Evolutionary conservation across 2,329 filamentous ascomycete genomes (phyloP).

Genomic region (Colletotrichum gigasporum): DNA sequence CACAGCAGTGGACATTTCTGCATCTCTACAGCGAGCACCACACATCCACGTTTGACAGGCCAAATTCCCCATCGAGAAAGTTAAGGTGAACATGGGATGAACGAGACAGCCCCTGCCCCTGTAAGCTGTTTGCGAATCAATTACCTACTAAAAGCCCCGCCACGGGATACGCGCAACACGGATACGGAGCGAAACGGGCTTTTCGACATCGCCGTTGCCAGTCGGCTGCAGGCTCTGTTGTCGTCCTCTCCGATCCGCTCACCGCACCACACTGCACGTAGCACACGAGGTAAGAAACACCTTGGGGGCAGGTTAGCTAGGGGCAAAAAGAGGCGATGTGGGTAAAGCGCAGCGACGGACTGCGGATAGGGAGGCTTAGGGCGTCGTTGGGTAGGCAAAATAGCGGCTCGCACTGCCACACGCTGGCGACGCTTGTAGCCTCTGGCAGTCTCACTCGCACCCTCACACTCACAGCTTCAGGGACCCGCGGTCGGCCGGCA

Average conservation of each 20-base stretch:
- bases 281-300: no score
- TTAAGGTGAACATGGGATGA: conserved; percentile 10
- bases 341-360: neutral
- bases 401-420: conserved; percentile 19
- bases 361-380: conserved; percentile 4
- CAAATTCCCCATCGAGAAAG: conserved; percentile 4
- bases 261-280: no score
- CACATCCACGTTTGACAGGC: neutral
- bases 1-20: no score
- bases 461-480: no score
- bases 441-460: neutral
- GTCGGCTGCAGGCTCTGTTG: neutral
- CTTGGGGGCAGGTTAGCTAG: no score
- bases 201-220: conserved; percentile 1
- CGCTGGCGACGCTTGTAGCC: conserved; percentile 6
- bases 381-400: neutral
- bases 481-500: neutral
- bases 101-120: neutral
- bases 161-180: conserved; percentile 12
- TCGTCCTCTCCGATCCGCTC: neutral
- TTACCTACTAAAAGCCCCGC: neutral
- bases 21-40: no score
- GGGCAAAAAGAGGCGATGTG: conserved; percentile 1
- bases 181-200: conserved; percentile 2
- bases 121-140: conserved; percentile 1